Evolutionary conservation across 371 early-diverging fungal species (phyloP).

Genomic region (Coemansia sp.): DNA sequence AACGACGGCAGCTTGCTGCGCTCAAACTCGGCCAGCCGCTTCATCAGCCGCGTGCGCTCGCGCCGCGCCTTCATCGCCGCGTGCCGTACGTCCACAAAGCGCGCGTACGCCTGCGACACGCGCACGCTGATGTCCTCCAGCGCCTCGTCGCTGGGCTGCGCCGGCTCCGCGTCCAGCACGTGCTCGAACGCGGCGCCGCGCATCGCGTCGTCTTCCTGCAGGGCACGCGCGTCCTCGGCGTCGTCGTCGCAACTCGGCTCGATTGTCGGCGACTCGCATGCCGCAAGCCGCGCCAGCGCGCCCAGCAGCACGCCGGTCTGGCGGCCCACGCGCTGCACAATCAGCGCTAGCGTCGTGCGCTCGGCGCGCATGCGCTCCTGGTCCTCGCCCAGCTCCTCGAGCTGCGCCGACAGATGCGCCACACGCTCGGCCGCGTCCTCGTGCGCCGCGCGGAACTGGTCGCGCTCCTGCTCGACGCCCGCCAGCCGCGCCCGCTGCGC

Average conservation of each 20-base stretch:
- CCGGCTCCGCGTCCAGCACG: constrained; percentile 16
- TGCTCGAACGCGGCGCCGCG: constrained; percentile 35
- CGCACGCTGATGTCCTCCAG: constrained; percentile 32
- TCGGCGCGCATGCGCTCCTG: constrained; percentile 45
- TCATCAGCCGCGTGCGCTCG: constrained; percentile 36
- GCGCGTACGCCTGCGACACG: constrained; percentile 24
- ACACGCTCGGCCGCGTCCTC: constrained; percentile 41
- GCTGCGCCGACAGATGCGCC: constrained; percentile 25
- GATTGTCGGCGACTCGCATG: constrained; percentile 7
- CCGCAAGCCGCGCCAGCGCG: constrained; percentile 25
- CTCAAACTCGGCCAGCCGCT: constrained; percentile 37
- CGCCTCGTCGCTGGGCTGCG: constrained; percentile 6
- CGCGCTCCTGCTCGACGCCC: constrained; percentile 41
- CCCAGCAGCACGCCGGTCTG: constrained; percentile 35
- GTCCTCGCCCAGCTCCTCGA: constrained; percentile 41
- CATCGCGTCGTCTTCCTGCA: constrained; percentile 42
- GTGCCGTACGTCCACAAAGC: constrained; percentile 33
- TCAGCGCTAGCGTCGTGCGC: constrained; percentile 33
- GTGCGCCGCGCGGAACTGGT: constrained; percentile 42
- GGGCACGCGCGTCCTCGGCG: constrained; percentile 19
- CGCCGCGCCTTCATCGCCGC: constrained; percentile 27
- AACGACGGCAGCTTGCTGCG: constrained; percentile 39
- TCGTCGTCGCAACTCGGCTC: constrained; percentile 19
- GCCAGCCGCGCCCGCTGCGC: constrained; percentile 24
- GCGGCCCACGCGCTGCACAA: constrained; percentile 32